These are phyloP conservation scores for Meredithiella fracta DNA, from an alignment of 2,329 filamentous ascomycete genomes.

Conservation along the genomic window DNA sequence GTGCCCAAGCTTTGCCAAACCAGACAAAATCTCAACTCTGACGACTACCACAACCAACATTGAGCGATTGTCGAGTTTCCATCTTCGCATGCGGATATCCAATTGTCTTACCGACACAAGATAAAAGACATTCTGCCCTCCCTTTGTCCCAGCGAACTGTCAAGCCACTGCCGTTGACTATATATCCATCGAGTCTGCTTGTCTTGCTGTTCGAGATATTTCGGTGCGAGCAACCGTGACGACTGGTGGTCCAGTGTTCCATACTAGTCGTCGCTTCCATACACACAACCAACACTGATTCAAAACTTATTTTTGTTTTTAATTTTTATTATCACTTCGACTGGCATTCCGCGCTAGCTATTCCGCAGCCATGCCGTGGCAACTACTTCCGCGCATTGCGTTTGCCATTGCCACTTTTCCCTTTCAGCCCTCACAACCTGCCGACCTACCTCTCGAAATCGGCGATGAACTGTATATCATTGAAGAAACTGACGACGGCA, in stretches of 20 bases:
- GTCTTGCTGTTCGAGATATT: not conserved
- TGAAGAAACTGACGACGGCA: constrained; percentile 78
- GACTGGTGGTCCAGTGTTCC: not conserved
- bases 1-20: too few relatives aligned
- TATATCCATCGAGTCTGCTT: not conserved
- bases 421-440: constrained; percentile 69
- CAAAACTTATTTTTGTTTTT: not conserved
- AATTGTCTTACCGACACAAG: not conserved
- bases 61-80: not conserved
- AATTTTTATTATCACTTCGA: not conserved
- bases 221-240: not conserved
- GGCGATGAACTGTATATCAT: constrained; percentile 98
- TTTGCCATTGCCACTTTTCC: constrained; percentile 95
- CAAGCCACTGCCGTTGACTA: not conserved
- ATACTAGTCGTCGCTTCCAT: not conserved
- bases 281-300: not conserved
- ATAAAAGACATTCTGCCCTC: not conserved
- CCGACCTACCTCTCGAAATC: constrained; percentile 89
- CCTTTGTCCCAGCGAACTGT: not conserved
- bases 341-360: not conserved
- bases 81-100: not conserved
- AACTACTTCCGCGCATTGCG: constrained; percentile 87
- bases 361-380: constrained; percentile 65
- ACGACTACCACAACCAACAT: not conserved
- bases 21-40: not conserved